Evolutionary conservation across 208 protist genomes (phyloP).

Genomic region (Trypanosoma platydactyli): DNA sequence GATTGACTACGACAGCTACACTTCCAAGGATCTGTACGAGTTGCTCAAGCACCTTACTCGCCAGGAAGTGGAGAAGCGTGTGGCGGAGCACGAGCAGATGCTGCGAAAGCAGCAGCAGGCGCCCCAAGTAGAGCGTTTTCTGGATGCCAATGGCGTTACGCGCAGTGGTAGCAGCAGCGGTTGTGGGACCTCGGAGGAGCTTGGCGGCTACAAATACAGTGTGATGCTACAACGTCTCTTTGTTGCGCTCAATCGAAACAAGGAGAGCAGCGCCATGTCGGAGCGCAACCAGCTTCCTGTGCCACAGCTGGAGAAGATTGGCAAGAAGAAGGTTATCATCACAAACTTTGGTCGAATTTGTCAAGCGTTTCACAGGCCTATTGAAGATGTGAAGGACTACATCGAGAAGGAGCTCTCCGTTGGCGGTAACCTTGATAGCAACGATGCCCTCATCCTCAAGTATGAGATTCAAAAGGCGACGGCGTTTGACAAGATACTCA

Average conservation of each 20-base stretch:
- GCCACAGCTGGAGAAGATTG: conserved; percentile 81
- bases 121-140: conserved; percentile 49
- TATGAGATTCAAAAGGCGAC: conserved; percentile 83
- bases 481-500: conserved; percentile 77
- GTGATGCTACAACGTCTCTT: conserved; percentile 73
- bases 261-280: conserved; percentile 57
- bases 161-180: conserved; percentile 3
- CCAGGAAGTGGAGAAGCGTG: conserved; percentile 54
- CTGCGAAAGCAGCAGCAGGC: conserved; percentile 31
- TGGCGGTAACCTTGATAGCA: conserved; percentile 81
- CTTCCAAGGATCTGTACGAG: conserved; percentile 44
- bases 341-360: conserved; percentile 92
- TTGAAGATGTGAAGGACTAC: conserved; percentile 91
- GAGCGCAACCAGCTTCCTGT: conserved; percentile 80
- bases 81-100: conserved; percentile 47
- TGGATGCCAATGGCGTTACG: conserved; percentile 28
- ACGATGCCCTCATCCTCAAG: conserved; percentile 87
- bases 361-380: conserved; percentile 73
- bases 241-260: conserved; percentile 67
- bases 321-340: conserved; percentile 92
- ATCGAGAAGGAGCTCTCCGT: conserved; percentile 91
- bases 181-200: conserved; percentile 23
- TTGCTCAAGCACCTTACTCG: conserved; percentile 42
- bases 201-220: conserved; percentile 67
- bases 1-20: conserved; percentile 65